Conservation (phyloP, 1,284 basidiomycete genomes). For the Moesziomyces sp. region DNA sequence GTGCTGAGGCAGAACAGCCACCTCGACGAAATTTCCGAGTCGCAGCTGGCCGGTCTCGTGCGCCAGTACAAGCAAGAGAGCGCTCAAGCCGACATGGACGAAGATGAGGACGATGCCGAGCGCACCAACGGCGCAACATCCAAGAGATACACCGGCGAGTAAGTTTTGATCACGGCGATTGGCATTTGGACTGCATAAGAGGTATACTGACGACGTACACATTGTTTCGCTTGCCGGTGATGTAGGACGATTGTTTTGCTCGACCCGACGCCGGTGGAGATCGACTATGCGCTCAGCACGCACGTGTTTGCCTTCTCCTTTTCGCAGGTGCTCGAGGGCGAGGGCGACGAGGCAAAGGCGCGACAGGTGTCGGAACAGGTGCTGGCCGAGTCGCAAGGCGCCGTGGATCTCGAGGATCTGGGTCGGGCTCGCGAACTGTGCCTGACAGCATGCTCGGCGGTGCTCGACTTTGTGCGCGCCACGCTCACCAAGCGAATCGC, state of each 20-base stretch:
- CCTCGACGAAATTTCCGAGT: slow-evolving; percentile 16
- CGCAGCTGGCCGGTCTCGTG: slow-evolving; percentile 32
- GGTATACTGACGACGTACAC: not conserved
- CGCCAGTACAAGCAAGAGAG: slow-evolving; percentile 32
- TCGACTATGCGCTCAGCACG: slow-evolving; percentile 52
- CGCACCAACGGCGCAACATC: not conserved
- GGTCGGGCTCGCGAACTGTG: slow-evolving; percentile 23
- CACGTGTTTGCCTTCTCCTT: slow-evolving; percentile 61
- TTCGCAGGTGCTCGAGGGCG: slow-evolving; percentile 28
- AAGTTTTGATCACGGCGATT: slow-evolving; percentile 2
- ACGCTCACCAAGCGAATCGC: slow-evolving; percentile 15
- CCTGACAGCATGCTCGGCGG: slow-evolving; percentile 20
- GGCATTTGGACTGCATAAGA: not conserved
- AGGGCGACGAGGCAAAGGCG: slow-evolving; percentile 9
- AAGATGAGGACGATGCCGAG: slow-evolving; percentile 7
- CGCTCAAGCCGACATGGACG: slow-evolving; percentile 24
- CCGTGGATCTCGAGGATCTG: slow-evolving; percentile 33
- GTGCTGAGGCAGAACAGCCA: slow-evolving; percentile 47
- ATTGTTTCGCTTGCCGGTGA: not conserved
- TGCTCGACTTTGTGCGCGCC: slow-evolving; percentile 25
- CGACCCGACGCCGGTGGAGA: slow-evolving; percentile 58
- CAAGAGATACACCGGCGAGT: slow-evolving; percentile 33
- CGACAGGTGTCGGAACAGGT: slow-evolving; percentile 36
- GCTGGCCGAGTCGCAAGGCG: slow-evolving; percentile 38
- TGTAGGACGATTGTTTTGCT: slow-evolving; percentile 48